These are phyloP conservation scores for Sphagnurus paluster DNA, from an alignment of 1,284 basidiomycete species.

Conservation along the genomic window DNA sequence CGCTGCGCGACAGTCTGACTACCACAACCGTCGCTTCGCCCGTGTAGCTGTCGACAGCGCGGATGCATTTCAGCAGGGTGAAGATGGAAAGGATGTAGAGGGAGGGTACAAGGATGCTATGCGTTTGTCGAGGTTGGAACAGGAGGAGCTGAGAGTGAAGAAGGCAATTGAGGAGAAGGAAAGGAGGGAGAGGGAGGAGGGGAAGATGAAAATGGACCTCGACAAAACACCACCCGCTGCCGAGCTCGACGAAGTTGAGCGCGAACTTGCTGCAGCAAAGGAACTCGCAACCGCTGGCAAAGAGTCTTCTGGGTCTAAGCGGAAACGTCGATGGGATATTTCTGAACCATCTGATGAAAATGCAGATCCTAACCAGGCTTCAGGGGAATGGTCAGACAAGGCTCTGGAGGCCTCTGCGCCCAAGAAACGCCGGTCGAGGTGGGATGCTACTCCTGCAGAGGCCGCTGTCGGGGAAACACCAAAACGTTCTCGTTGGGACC, in stretches of 20 bases:
- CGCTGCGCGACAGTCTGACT: constrained; percentile 92
- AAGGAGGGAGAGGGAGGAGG: constrained; percentile 76
- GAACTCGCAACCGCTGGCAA: constrained; percentile 39
- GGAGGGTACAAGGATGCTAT: constrained; percentile 97
- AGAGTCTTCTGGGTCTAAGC: constrained; percentile 54
- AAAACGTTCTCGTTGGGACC: constrained; percentile 95
- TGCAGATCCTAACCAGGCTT: constrained; percentile 56
- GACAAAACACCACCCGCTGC: constrained; percentile 86
- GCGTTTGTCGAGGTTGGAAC: constrained; percentile 88
- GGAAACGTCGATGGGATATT: constrained; percentile 89
- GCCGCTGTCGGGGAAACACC: constrained; percentile 57
- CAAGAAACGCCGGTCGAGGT: constrained; percentile 91
- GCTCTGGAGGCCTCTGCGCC: constrained; percentile 70
- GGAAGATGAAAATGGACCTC: constrained; percentile 79
- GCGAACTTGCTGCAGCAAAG: constrained; percentile 62
- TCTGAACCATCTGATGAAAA: constrained; percentile 62
- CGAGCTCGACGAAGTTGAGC: constrained; percentile 69
- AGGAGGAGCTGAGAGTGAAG: constrained; percentile 88
- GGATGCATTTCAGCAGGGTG: constrained; percentile 72
- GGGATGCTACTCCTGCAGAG: constrained; percentile 89
- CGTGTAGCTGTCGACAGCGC: constrained; percentile 76
- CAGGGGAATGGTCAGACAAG: constrained; percentile 73
- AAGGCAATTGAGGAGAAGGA: constrained; percentile 89
- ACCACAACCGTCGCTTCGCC: constrained; percentile 91
- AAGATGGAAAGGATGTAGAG: constrained; percentile 69